A percentile compares a stretch with the other conserved stretches of the same genome.
phyloP scores from a whole-genome alignment of 176 grass and related monocot species.

The bread wheat (Triticum aestivum) region IWGSC_CS_RefSeq_v2.1 NC_057812.1:702005402-702005901 shows the following conservation, averaged over 20 bases:
- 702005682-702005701: background rate
- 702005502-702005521: too few species aligned
- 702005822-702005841: background rate
- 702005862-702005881: background rate
- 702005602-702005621: background rate
- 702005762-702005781: background rate
- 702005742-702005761: background rate
- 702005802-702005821: constrained; percentile 6
- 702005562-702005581: background rate
- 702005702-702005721: background rate
- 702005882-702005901: constrained; percentile 42
- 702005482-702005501: too few species aligned
- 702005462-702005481: background rate
- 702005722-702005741: background rate
- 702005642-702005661: background rate
- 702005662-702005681: too few species aligned
- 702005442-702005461: background rate
- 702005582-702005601: background rate
- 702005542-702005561: too few species aligned
- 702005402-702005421: background rate
- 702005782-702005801: background rate
- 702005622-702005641: background rate
- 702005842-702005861: background rate
- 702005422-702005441: background rate
- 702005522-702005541: too few species aligned